phyloP scores from a whole-genome alignment of 306 rosid species.

The Citrullus amarus region DNA sequence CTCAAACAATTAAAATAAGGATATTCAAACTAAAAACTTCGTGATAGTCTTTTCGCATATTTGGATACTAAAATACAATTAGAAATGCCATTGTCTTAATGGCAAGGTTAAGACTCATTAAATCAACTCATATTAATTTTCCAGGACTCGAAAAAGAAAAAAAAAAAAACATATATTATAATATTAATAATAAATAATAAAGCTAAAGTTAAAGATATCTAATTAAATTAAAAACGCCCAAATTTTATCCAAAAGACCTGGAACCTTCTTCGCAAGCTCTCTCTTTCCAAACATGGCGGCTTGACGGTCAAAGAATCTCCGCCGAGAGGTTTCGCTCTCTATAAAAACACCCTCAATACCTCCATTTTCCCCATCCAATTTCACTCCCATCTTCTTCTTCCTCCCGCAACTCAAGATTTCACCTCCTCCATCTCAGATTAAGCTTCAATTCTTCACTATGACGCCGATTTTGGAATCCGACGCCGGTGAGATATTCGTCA shows the following conservation, averaged over 20 bases:
- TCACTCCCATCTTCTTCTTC: neutral
- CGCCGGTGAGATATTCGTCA: slow-evolving; percentile 39
- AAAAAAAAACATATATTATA: too few relatives aligned
- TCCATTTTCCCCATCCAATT: neutral
- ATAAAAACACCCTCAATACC: neutral
- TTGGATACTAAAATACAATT: too few relatives aligned
- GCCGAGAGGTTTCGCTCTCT: neutral
- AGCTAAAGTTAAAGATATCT: too few relatives aligned
- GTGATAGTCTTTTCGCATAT: too few relatives aligned
- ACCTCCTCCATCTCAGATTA: neutral
- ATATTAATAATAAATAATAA: too few relatives aligned
- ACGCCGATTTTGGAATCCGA: slow-evolving; percentile 24
- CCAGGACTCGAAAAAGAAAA: too few relatives aligned
- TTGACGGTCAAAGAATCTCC: neutral
- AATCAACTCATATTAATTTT: too few relatives aligned
- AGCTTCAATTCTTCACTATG: neutral
- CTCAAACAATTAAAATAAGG: too few relatives aligned
- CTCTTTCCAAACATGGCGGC: slow-evolving; percentile 4
- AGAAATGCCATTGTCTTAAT: too few relatives aligned
- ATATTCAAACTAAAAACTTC: too few relatives aligned
- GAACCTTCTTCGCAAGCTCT: neutral
- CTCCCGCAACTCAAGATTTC: neutral
- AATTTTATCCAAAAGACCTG: neutral
- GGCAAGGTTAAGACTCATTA: too few relatives aligned
- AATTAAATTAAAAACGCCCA: too few relatives aligned